Evolutionary conservation across 2,329 filamentous ascomycete species (phyloP), one percentile per base, ranked within the genome.

Genomic region (Hypoxylon sp.): DNA sequence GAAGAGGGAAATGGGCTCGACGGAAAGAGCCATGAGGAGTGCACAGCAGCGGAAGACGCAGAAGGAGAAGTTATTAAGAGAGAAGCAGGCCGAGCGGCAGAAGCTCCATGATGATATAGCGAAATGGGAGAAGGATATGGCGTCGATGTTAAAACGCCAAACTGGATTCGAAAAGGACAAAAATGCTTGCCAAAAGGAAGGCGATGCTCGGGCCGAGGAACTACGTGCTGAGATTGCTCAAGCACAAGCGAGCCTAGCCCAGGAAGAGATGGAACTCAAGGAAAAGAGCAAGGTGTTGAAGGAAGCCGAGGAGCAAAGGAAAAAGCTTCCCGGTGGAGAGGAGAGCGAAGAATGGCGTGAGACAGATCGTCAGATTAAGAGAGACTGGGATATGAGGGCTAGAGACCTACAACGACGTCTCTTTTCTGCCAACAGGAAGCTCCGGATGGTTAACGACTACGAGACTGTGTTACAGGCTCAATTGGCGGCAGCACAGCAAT

Each of bases 11-110:
- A 90, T 97, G 59, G 91, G 93, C 58, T 89, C 88, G 50, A 89
- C 95, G 5, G 94, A 97, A 79, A 90, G 93, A 59, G 86, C 92
- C 71, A 97, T 97, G 83, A 90, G 94, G 53, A 87, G 90, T 3
- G 91, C 93, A 0, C 92, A 97, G 77, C 92, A 91, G 70, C 91
- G 92, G 67, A 92, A 91, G 73, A 86, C 88, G 0, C 93, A 95
- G 76, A 92, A 93, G 76, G 93, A 98, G 76, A 90, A 90, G 74
- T 75, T 86, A 7, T 77, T 95, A 57, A 88, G 88, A 73, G 89
- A 93, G 56, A 93, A 91, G 78, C 86, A 89, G 73, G 84, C 85
- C 14, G 91, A 94, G 77, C 86, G 90, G 60, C 82, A 88, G 72
- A 94, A 92, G 77, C 83, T 93, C 68, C 86, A 89, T 61, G 91